Conservation (phyloP, 164 flowering plant genomes). For the Chimonanthus praecox region DNA sequence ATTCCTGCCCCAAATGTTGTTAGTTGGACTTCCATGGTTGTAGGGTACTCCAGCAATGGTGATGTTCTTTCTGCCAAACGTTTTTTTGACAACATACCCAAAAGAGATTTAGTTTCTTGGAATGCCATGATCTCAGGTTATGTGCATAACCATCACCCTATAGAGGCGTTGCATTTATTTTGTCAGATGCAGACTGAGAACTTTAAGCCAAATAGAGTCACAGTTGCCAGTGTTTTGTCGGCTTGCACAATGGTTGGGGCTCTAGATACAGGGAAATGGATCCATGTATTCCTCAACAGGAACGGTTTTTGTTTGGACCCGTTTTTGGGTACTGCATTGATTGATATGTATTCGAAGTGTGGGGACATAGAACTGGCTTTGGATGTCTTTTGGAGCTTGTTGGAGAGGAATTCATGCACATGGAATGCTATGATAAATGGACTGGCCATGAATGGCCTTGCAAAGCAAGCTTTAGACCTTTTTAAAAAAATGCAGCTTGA, state of each 20-base stretch:
- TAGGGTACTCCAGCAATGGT: constrained; percentile 17
- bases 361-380: constrained; percentile 18
- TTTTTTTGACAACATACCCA: constrained; percentile 26
- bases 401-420: constrained; percentile 17
- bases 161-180: constrained; percentile 18
- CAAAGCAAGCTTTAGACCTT: constrained; percentile 19
- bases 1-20: constrained; percentile 14
- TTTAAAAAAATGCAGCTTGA: constrained; percentile 17
- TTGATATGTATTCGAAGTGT: constrained; percentile 30
- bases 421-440: constrained; percentile 32
- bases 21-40: constrained; percentile 26
- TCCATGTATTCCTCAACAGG: constrained; percentile 21
- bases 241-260: constrained; percentile 27
- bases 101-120: constrained; percentile 20
- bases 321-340: constrained; percentile 24
- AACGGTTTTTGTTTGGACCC: constrained; percentile 15
- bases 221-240: constrained; percentile 15
- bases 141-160: constrained; percentile 14
- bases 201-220: constrained; percentile 17
- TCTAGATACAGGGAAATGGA: constrained; percentile 27
- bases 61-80: constrained; percentile 17
- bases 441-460: constrained; percentile 27
- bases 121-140: constrained; percentile 18
- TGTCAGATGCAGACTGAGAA: constrained; percentile 19
- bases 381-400: constrained; percentile 17